Base-by-base conservation (phyloP, 108 stramenopile genomes). In the Nannochloropsis gaditana region DNA sequence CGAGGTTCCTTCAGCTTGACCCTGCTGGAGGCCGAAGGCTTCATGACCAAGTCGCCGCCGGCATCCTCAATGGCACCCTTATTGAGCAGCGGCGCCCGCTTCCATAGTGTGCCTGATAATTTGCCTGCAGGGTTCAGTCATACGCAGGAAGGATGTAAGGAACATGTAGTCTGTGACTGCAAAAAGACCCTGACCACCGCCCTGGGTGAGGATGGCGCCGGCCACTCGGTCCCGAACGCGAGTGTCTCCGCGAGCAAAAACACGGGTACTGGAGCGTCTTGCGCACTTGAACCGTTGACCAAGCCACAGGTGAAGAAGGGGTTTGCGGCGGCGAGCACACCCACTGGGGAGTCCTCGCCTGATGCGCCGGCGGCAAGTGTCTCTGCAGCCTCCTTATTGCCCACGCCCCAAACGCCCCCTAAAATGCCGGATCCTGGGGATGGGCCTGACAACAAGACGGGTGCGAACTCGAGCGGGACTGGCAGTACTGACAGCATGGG, bases 1-100 rank as follows among this genome's bases (percentile, higher is more conserved):
- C 59, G 59, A 73, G 59, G 59, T n/a, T 73, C 59, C n/a, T 73
- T 73, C n/a, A 73, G 59, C 59, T 73, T 73, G 59, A 73, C 59
- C 19, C 15, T 73, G 59, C 59, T 73, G 59, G 59, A 73, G 59
- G 59, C 59, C 19, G 59, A 73, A 8, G 59, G 59, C 15, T n/a
- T 73, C 2, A 73, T 73, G 59, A n/a, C 59, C 59, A 73, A 73
- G 2, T 15, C 19, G 19, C 8, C 59, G 4, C 59, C 59, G 15
- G 59, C n/a, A 15, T 15, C 19, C 59, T n/a, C 59, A 2, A n/a
- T n/a, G 59, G 6, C 59, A 15, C 59, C 59, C 15, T 6, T 73
- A n/a, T 2, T n/a, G n/a, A 73, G 59, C 59, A 73, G 59, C 59
- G 59, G 59, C 59, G 19, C 59, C 4, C 59, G 59, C 59, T 15